phyloP scores from a whole-genome alignment of 768 basidiomycete species.

The Trichaptum fuscoviolaceum region DNA sequence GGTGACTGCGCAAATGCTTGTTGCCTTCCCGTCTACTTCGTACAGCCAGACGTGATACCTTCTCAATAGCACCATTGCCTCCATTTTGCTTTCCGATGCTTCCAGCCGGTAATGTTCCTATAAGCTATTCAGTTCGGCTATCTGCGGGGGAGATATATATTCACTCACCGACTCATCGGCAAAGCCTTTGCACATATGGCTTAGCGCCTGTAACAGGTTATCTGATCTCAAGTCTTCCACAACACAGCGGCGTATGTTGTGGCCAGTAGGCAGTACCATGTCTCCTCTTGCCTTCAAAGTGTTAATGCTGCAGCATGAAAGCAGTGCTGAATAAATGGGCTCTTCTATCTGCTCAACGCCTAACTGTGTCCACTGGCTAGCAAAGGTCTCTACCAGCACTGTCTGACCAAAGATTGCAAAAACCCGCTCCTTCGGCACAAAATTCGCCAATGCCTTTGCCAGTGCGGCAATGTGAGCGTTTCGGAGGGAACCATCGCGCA shows the following conservation, averaged over 20 bases:
- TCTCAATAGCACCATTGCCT: slow-evolving; percentile 42
- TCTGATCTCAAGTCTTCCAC: slow-evolving; percentile 25
- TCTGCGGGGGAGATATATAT: slow-evolving; percentile 8
- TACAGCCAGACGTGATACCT: slow-evolving; percentile 51
- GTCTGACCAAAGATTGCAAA: slow-evolving; percentile 48
- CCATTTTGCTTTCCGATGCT: slow-evolving; percentile 32
- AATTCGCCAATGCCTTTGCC: slow-evolving; percentile 30
- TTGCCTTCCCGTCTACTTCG: slow-evolving; percentile 34
- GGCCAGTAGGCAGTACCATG: slow-evolving; percentile 25
- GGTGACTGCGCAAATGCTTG: slow-evolving; percentile 53
- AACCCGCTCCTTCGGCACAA: slow-evolving; percentile 38
- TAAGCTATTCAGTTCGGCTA: slow-evolving; percentile 11
- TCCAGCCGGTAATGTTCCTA: slow-evolving; percentile 43
- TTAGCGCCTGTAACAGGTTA: slow-evolving; percentile 24
- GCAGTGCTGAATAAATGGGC: slow-evolving; percentile 48
- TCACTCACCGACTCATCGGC: slow-evolving; percentile 44
- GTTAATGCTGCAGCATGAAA: slow-evolving; percentile 37
- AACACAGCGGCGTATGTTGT: slow-evolving; percentile 34
- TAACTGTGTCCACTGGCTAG: slow-evolving; percentile 36
- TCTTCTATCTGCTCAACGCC: slow-evolving; percentile 31
- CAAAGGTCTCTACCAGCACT: slow-evolving; percentile 36
- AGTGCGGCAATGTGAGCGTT: slow-evolving; percentile 34
- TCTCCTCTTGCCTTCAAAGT: slow-evolving; percentile 27
- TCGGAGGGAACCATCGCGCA: slow-evolving; percentile 24
- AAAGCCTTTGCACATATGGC: slow-evolving; percentile 45